Conservation (phyloP, 1,139 yeast species). For the Protomyces inundatus region DNA sequence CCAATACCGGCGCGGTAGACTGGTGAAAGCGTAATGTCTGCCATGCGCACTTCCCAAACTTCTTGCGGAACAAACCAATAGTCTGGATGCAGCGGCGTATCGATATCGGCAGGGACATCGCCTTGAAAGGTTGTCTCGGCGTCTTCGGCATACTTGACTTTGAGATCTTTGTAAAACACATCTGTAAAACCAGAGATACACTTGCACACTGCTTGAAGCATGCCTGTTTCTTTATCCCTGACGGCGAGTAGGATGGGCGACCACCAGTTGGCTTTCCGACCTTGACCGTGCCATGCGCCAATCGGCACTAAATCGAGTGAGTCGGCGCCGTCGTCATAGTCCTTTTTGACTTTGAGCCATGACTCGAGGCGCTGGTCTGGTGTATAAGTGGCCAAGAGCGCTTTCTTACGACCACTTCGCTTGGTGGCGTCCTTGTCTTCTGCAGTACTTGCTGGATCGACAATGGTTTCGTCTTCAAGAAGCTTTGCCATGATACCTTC, state of each 20-base stretch:
- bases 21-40: constrained; percentile 89
- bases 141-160: constrained; percentile 29
- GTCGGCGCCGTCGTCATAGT: constrained; percentile 33
- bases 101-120: constrained; percentile 5
- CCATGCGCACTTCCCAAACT: constrained; percentile 87
- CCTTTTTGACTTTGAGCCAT: constrained; percentile 35
- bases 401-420: constrained; percentile 12
- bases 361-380: constrained; percentile 34
- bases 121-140: constrained; percentile 17
- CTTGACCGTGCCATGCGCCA: constrained; percentile 35
- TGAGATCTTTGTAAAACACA: constrained; percentile 31
- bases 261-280: constrained; percentile 34
- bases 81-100: constrained; percentile 40
- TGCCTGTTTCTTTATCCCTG: constrained; percentile 33
- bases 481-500: constrained; percentile 97
- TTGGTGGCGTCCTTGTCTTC: constrained; percentile 1
- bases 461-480: constrained; percentile 71
- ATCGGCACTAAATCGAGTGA: constrained; percentile 34
- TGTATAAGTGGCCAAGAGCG: constrained; percentile 32
- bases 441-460: not conserved
- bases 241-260: constrained; percentile 34
- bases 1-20: constrained; percentile 68
- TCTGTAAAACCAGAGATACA: constrained; percentile 35
- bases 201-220: constrained; percentile 34
- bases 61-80: constrained; percentile 84